phyloP scores from a whole-genome alignment of 2,329 filamentous ascomycete species.

The Achaetomium macrosporum region DNA sequence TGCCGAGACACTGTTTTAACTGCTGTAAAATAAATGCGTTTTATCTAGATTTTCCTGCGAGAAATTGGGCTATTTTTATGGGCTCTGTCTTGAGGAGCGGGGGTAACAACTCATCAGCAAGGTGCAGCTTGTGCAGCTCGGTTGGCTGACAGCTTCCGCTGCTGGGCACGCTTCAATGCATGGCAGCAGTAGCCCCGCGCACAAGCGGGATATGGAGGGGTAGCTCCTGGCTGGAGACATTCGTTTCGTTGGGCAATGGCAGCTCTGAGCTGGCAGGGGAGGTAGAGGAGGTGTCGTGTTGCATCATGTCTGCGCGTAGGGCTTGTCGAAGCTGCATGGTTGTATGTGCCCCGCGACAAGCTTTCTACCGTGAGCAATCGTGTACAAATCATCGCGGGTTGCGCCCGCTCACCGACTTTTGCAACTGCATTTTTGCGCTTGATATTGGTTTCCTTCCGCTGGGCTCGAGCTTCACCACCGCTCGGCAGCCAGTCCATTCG shows the following conservation, averaged over 20 bases:
- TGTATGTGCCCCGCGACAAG: slow-evolving; percentile 4
- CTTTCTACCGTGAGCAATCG: slow-evolving; percentile 3
- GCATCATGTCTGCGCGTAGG: slow-evolving; percentile 14
- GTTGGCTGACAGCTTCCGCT: slow-evolving; percentile 15
- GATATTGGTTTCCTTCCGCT: slow-evolving; percentile 2
- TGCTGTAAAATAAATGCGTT: background rate
- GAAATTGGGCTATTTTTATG: background rate
- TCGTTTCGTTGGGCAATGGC: background rate
- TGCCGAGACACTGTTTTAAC: background rate
- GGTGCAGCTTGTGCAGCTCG: slow-evolving; percentile 11
- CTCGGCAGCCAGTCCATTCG: background rate
- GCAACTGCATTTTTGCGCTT: slow-evolving; percentile 12
- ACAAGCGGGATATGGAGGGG: slow-evolving; percentile 10
- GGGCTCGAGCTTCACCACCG: background rate
- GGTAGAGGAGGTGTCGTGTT: slow-evolving; percentile 12
- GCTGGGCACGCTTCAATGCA: background rate
- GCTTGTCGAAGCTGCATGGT: slow-evolving; percentile 12
- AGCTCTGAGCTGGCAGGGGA: slow-evolving; percentile 2
- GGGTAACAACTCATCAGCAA: slow-evolving; percentile 17
- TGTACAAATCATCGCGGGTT: slow-evolving; percentile 17
- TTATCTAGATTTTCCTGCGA: background rate
- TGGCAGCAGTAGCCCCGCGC: slow-evolving; percentile 12
- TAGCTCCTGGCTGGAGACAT: background rate
- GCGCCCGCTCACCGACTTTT: slow-evolving; percentile 20
- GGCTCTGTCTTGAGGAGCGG: background rate